phyloP scores from a whole-genome alignment of 805 yeast genomes.

The Metschnikowia cubensis region DNA sequence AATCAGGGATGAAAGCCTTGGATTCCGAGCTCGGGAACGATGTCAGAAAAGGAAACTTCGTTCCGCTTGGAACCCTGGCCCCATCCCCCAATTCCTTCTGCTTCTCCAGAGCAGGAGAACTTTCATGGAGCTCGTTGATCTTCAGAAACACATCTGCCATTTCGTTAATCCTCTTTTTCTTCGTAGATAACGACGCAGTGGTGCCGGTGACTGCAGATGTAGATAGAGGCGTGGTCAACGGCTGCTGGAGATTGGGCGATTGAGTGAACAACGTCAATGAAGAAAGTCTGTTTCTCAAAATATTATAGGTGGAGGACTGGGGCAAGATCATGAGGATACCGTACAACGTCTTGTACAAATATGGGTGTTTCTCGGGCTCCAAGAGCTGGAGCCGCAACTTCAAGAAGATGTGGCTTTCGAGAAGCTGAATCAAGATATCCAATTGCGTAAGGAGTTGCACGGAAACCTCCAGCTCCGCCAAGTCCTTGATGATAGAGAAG shows the following conservation, averaged over 20 bases:
- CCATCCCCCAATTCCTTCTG: conserved; percentile 8
- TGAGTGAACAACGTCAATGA: conserved; percentile 39
- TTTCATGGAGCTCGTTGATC: conserved; percentile 35
- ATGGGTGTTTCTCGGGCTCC: conserved; percentile 80
- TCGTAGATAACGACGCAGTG: conserved; percentile 31
- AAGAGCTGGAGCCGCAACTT: conserved; percentile 81
- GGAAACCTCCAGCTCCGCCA: conserved; percentile 78
- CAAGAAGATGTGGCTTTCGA: conserved; percentile 91
- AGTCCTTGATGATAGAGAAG: conserved; percentile 70
- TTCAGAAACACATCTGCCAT: conserved; percentile 38
- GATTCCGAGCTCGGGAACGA: conserved; percentile 17
- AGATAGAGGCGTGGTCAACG: conserved; percentile 23
- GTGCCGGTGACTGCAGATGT: conserved; percentile 17
- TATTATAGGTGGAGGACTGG: conserved; percentile 85
- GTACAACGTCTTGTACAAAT: conserved; percentile 78
- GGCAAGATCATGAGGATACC: conserved; percentile 93
- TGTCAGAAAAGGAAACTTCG: conserved; percentile 5
- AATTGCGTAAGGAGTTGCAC: conserved; percentile 78
- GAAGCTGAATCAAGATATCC: conserved; percentile 81
- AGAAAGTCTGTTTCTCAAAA: conserved; percentile 70
- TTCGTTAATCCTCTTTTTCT: conserved; percentile 36
- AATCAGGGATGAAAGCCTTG: conserved; percentile 17
- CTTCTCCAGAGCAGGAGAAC: conserved; percentile 3
- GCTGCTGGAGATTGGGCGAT: conserved; percentile 12
- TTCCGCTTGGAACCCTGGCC: conserved; percentile 5